These are phyloP conservation scores for Purpureocillium lavendulum DNA, from an alignment of 2,329 filamentous ascomycete species.

Conservation along the genomic window DNA sequence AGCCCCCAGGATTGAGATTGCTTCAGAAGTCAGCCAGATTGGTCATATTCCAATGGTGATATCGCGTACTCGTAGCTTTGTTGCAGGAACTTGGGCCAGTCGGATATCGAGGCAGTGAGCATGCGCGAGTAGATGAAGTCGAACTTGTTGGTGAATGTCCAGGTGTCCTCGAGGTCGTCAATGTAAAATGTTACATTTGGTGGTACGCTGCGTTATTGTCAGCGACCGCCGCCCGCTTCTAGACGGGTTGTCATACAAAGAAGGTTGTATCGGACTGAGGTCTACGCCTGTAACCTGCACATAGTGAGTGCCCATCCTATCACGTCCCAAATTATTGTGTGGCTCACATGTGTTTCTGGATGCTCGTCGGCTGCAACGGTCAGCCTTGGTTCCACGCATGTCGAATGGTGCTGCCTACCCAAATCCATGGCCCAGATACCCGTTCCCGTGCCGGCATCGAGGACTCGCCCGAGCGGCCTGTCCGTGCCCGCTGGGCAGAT, in stretches of 20 bases:
- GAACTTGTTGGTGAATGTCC: conserved; percentile 28
- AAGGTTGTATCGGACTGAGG: conserved; percentile 32
- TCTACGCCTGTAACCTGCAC: conserved; percentile 28
- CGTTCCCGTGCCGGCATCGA: conserved; percentile 42
- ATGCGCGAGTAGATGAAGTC: conserved; percentile 33
- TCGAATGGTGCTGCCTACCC: conserved; percentile 17
- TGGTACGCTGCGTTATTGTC: conserved; percentile 26
- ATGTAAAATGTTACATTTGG: conserved; percentile 40
- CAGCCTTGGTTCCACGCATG: no score
- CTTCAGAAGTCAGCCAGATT: background rate
- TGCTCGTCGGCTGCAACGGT: conserved; percentile 17
- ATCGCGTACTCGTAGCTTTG: conserved; percentile 21
- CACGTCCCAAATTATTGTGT: no score
- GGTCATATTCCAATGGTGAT: background rate
- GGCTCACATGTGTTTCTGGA: conserved; percentile 18
- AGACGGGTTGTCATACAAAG: conserved; percentile 13
- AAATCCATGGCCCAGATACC: conserved; percentile 38
- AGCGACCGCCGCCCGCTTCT: no score
- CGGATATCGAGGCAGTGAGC: conserved; percentile 25
- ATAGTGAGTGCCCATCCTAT: background rate
- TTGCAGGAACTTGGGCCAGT: conserved; percentile 26
- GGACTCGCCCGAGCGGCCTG: conserved; percentile 16
- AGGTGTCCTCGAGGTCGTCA: conserved; percentile 32
- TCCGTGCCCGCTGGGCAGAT: conserved; percentile 14
- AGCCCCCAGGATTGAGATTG: conserved; percentile 32